These are phyloP conservation scores for Pseudozyma pruni DNA, from an alignment of 1,284 basidiomycete species.

Conservation along the genomic window DNA sequence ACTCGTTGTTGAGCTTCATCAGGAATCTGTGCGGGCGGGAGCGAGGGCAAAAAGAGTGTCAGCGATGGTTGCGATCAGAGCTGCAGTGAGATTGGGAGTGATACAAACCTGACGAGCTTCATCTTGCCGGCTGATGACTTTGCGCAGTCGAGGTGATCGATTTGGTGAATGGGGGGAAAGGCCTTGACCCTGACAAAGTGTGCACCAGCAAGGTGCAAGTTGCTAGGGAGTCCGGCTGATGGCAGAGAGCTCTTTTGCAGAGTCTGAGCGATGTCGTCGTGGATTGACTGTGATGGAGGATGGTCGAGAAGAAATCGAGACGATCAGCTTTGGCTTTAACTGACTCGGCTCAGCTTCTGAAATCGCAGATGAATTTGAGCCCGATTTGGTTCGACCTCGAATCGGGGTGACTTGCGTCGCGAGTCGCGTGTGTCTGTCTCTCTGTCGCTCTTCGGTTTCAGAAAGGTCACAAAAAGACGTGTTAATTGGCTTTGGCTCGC, in stretches of 20 bases:
- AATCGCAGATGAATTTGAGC: neutral
- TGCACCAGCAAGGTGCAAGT: neutral
- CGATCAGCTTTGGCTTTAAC: too few relatives aligned
- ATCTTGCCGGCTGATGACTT: conserved; percentile 53
- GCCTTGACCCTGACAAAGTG: conserved; percentile 47
- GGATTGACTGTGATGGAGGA: neutral
- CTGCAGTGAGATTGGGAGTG: neutral
- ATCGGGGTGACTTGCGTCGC: conserved; percentile 12
- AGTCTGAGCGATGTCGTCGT: neutral
- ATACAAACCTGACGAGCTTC: conserved; percentile 66
- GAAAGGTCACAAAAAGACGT: conserved; percentile 5
- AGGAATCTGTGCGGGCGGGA: conserved; percentile 76
- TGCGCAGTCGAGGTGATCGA: conserved; percentile 2
- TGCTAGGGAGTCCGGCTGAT: conserved; percentile 41
- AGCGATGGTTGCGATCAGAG: neutral
- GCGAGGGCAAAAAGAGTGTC: neutral
- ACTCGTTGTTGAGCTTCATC: conserved; percentile 99
- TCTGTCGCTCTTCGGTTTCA: too few relatives aligned
- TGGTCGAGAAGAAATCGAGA: neutral
- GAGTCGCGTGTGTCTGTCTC: conserved; percentile 16
- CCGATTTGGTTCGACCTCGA: neutral
- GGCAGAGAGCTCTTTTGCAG: neutral
- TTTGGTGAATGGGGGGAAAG: neutral
- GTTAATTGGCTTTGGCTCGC: conserved; percentile 9
- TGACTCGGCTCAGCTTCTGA: neutral